Evolutionary conservation across 208 protist species (phyloP).

Genomic region (Willaertia magna): DNA sequence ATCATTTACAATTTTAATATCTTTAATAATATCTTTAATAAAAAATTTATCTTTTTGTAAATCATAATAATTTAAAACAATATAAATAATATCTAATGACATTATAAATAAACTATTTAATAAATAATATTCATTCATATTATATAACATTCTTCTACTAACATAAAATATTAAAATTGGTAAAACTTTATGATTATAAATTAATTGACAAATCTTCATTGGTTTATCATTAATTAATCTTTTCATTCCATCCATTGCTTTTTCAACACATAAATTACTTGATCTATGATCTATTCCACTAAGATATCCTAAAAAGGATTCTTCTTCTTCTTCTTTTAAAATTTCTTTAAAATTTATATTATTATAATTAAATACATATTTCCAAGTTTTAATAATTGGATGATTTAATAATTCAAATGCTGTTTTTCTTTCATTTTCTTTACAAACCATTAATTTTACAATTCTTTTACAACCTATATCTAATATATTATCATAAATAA

Average conservation of each 20-base stretch:
- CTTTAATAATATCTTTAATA: background rate
- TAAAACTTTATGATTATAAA: background rate
- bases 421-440: background rate
- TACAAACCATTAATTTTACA: background rate
- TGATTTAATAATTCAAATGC: background rate
- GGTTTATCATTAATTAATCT: background rate
- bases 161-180: background rate
- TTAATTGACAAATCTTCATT: background rate
- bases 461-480: background rate
- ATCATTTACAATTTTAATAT: background rate
- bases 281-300: background rate
- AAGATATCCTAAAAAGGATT: background rate
- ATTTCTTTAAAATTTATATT: background rate
- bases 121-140: too few species aligned
- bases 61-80: background rate
- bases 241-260: background rate
- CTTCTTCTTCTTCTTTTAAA: background rate
- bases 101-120: too few species aligned
- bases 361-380: background rate
- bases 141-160: background rate
- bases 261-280: background rate
- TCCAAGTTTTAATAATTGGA: background rate
- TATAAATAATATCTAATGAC: background rate
- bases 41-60: background rate
- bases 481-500: background rate